Evolutionary conservation across 2,329 filamentous ascomycete species (phyloP).

Genomic region (Rutstroemia sp.): DNA sequence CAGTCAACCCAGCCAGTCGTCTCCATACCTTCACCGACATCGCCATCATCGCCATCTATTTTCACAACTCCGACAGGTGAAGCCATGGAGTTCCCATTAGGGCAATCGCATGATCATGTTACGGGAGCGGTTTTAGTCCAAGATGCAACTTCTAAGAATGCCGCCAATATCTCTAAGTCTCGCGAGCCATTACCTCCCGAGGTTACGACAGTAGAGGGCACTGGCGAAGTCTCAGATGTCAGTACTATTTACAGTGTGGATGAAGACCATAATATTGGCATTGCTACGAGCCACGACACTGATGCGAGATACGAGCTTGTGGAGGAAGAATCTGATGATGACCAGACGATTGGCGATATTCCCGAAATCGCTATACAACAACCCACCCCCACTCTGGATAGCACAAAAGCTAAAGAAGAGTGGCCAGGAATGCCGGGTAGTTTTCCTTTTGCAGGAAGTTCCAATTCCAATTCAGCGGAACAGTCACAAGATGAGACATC

Average conservation of each 20-base stretch:
- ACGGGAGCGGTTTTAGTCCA: constrained; percentile 48
- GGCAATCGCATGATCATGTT: constrained; percentile 51
- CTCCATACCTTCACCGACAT: constrained; percentile 14
- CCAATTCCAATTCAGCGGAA: constrained; percentile 16
- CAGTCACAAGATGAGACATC: constrained; percentile 9
- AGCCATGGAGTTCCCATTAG: constrained; percentile 18
- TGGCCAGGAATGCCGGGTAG: constrained; percentile 43
- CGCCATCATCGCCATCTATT: constrained; percentile 15
- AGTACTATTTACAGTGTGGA: constrained; percentile 33
- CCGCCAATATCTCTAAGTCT: constrained; percentile 49
- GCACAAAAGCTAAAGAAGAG: constrained; percentile 26
- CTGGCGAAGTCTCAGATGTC: constrained; percentile 54
- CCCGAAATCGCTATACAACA: constrained; percentile 40
- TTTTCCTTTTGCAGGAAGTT: constrained; percentile 40
- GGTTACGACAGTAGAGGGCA: constrained; percentile 61
- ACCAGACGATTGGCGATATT: constrained; percentile 19
- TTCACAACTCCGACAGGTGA: constrained; percentile 19
- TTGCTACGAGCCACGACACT: constrained; percentile 7
- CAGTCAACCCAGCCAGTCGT: constrained; percentile 20
- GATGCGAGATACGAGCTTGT: neutral
- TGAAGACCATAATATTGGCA: constrained; percentile 13
- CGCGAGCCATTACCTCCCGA: constrained; percentile 63
- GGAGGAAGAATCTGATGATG: constrained; percentile 2
- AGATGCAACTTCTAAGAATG: constrained; percentile 45
- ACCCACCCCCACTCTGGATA: constrained; percentile 38